phyloP scores from a whole-genome alignment of 2,329 filamentous ascomycete genomes.

The Colletotrichum plurivorum region DNA sequence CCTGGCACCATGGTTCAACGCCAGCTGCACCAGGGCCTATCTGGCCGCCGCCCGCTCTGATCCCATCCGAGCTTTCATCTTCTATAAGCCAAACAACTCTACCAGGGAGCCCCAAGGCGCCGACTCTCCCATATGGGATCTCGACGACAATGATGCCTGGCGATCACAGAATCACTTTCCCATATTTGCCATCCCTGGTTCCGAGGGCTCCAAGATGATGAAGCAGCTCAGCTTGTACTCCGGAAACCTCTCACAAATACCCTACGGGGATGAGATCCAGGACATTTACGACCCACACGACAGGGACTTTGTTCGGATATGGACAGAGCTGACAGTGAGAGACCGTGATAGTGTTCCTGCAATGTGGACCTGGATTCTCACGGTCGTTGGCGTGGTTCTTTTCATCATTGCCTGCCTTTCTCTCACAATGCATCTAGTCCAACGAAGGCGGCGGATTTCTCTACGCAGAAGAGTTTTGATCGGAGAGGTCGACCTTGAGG shows the following conservation, averaged over 20 bases:
- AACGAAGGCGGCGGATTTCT: conserved; percentile 76
- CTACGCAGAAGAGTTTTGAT: conserved; percentile 79
- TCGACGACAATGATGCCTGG: conserved; percentile 81
- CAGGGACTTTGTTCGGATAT: conserved; percentile 73
- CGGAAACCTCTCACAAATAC: conserved; percentile 76
- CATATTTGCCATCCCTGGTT: conserved; percentile 84
- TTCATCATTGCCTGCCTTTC: conserved; percentile 77
- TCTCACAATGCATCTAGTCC: conserved; percentile 81
- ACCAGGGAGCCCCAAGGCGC: conserved; percentile 75
- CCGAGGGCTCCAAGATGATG: conserved; percentile 78
- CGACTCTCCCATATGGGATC: conserved; percentile 77
- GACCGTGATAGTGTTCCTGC: conserved; percentile 71
- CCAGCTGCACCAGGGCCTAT: conserved; percentile 80
- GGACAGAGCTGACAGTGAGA: conserved; percentile 66
- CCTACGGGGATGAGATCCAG: conserved; percentile 70
- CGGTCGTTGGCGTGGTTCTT: conserved; percentile 80
- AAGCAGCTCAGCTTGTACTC: conserved; percentile 82
- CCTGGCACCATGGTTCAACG: conserved; percentile 87
- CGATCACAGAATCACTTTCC: conserved; percentile 79
- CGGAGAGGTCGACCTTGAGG: conserved; percentile 89
- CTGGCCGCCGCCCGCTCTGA: conserved; percentile 72
- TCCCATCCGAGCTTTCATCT: conserved; percentile 74
- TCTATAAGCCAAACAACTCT: conserved; percentile 71
- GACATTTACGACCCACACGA: conserved; percentile 68
- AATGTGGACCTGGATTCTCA: conserved; percentile 84